phyloP scores from a whole-genome alignment of 441 rosid genomes.

The Omphalea diandra region DNA sequence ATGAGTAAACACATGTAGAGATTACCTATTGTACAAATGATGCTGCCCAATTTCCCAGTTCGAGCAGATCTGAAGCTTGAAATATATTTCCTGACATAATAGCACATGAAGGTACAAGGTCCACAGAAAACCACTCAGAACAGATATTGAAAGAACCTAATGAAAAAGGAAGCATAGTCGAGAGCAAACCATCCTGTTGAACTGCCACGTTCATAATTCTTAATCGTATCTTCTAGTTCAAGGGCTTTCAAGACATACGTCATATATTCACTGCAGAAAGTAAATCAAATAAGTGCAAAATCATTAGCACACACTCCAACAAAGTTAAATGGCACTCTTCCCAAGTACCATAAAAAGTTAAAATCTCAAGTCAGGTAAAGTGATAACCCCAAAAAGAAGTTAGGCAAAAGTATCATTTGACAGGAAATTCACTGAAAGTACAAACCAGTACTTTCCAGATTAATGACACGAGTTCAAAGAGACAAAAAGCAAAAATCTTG shows the following conservation, averaged over 20 bases:
- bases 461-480: neutral
- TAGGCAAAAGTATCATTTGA: constrained; percentile 2
- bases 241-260: constrained; percentile 82
- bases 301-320: neutral
- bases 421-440: constrained; percentile 1
- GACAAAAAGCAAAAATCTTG: neutral
- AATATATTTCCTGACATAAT: constrained; percentile 69
- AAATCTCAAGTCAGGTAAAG: too few relatives aligned
- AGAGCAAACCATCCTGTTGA: constrained; percentile 88
- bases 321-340: neutral
- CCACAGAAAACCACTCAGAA: constrained; percentile 2
- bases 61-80: constrained; percentile 81
- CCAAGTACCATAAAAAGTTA: neutral
- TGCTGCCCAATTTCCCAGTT: constrained; percentile 60
- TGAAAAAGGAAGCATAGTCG: constrained; percentile 19
- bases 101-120: constrained; percentile 23
- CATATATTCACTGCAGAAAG: constrained; percentile 77
- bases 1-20: neutral
- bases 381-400: neutral
- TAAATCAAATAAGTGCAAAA: constrained; percentile 19
- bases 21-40: constrained; percentile 73
- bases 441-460: neutral
- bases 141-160: constrained; percentile 17
- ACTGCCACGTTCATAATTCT: constrained; percentile 72
- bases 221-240: constrained; percentile 91